A percentile compares a stretch with the other conserved stretches of the same genome.
Evolutionary conservation across 2,329 filamentous ascomycete species (phyloP).

Genomic region (Cladobotryum mycophilum): DNA sequence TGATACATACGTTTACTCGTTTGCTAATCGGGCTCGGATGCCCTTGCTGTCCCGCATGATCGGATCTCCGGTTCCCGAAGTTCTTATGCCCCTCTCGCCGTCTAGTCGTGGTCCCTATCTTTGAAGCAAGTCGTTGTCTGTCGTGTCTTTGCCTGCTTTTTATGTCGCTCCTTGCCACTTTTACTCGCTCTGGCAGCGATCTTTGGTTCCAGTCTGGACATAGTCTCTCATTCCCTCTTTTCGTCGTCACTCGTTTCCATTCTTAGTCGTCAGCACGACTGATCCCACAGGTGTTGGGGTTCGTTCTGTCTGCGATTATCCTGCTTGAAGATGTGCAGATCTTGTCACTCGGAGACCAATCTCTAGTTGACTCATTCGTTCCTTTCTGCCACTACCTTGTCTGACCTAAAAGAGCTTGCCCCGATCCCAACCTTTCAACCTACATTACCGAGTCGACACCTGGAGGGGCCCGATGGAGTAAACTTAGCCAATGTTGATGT

Average conservation of each 20-base stretch:
- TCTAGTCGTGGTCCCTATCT: no score
- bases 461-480: neutral
- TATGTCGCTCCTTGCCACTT: neutral
- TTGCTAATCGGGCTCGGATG: neutral
- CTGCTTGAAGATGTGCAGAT: neutral
- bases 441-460: no score
- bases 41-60: neutral
- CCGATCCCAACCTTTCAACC: no score
- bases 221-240: neutral
- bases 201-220: neutral
- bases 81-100: neutral
- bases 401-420: no score
- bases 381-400: neutral
- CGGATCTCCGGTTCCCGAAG: constrained; percentile 1
- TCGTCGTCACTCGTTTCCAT: neutral
- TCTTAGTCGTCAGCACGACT: constrained; percentile 10
- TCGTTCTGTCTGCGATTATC: neutral
- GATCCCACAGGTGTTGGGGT: neutral
- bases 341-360: neutral
- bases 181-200: constrained; percentile 9
- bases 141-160: neutral
- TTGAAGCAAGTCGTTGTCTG: no score
- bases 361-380: neutral
- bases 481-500: constrained; percentile 7
- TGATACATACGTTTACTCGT: neutral